Conservation (phyloP, 352 stramenopile species). For the Pythium brassicae region DNA sequence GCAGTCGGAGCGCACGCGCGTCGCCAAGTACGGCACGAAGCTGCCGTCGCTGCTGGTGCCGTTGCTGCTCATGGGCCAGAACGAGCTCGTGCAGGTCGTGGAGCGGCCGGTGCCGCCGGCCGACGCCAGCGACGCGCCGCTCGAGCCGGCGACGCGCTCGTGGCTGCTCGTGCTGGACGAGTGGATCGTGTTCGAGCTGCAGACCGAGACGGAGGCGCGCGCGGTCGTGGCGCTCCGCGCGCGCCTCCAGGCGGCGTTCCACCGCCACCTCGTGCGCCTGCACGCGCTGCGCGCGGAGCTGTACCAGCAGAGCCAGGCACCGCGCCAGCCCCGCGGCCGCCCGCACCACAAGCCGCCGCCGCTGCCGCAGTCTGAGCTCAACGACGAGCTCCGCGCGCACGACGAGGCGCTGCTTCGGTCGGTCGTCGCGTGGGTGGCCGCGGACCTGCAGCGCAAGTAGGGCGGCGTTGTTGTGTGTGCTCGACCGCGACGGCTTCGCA, state of each 20-base stretch:
- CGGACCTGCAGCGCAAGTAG: slow-evolving; percentile 28
- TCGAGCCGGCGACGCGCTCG: slow-evolving; percentile 16
- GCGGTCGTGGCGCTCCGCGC: slow-evolving; percentile 46
- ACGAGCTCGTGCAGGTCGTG: slow-evolving; percentile 21
- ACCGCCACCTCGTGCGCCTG: slow-evolving; percentile 61
- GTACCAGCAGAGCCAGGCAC: slow-evolving; percentile 8
- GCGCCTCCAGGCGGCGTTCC: slow-evolving; percentile 56
- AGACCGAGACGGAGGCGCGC: slow-evolving; percentile 32
- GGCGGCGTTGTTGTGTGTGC: neutral
- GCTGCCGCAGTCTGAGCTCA: neutral
- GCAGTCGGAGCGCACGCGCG: slow-evolving; percentile 60
- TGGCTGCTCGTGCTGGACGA: slow-evolving; percentile 68
- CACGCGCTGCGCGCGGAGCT: slow-evolving; percentile 26
- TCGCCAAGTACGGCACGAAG: slow-evolving; percentile 71
- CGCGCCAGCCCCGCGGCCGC: neutral
- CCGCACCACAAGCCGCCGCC: neutral
- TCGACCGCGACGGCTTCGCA: too few species aligned
- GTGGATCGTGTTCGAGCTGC: slow-evolving; percentile 69
- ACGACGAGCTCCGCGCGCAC: slow-evolving; percentile 28
- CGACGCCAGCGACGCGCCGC: slow-evolving; percentile 20
- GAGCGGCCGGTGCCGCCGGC: slow-evolving; percentile 24
- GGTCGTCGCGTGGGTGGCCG: slow-evolving; percentile 47
- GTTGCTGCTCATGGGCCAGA: slow-evolving; percentile 57
- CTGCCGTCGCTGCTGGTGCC: slow-evolving; percentile 54
- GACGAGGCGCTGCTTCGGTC: slow-evolving; percentile 47